phyloP scores from a whole-genome alignment of 2,329 filamentous ascomycete genomes.

The Arthrobotrys sphaeroides region DNA sequence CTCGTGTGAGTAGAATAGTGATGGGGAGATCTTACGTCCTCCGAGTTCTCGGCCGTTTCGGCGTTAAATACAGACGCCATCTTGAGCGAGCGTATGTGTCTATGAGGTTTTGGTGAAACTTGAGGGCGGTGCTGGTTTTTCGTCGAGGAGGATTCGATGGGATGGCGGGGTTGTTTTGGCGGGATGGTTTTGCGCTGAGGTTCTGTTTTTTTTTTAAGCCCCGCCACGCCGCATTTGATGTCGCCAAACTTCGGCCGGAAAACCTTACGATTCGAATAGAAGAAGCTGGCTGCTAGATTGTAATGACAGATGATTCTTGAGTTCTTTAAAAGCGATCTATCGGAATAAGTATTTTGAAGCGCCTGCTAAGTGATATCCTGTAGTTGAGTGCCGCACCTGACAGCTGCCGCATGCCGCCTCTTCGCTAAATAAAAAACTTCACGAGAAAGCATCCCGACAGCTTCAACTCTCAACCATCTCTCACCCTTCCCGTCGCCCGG shows the following conservation, averaged over 20 bases:
- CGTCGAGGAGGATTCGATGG: background rate
- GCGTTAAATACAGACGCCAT: constrained; percentile 36
- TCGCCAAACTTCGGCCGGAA: background rate
- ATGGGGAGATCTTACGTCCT: constrained; percentile 16
- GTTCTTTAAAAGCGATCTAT: too few relatives aligned
- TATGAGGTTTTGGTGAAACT: background rate
- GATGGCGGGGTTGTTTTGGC: constrained; percentile 32
- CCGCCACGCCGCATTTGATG: constrained; percentile 14
- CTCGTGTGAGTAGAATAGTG: constrained; percentile 3
- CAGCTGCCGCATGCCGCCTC: background rate
- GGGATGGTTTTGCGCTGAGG: constrained; percentile 21
- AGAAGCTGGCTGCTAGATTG: background rate
- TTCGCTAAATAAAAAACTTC: constrained; percentile 29
- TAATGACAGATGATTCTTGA: too few relatives aligned
- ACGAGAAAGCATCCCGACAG: background rate
- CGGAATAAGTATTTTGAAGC: background rate
- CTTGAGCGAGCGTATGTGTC: background rate
- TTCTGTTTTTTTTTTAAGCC: background rate
- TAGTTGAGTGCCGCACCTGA: background rate
- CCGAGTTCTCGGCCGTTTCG: background rate
- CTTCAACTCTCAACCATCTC: background rate
- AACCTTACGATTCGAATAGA: background rate
- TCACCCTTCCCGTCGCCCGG: background rate
- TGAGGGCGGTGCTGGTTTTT: background rate
- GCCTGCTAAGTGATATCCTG: background rate